Conservation (phyloP, 257 asterid species). For the Galeopsis tetrahit region DNA sequence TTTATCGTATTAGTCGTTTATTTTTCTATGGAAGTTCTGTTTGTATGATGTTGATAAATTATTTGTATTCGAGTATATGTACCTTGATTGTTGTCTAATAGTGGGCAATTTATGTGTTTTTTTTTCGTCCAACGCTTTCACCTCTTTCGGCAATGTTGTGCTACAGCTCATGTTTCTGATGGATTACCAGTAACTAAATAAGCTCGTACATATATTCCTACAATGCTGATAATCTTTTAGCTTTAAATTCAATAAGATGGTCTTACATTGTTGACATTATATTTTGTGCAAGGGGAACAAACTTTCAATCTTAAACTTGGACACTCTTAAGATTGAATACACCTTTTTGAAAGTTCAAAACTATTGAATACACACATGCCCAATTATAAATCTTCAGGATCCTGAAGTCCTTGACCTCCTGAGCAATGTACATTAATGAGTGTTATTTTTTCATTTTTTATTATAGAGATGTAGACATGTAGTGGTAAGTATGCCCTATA, state of each 20-base stretch:
- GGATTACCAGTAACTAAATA: neutral
- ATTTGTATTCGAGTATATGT: neutral
- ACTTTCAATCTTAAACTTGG: constrained; percentile 21
- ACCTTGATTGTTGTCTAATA: neutral
- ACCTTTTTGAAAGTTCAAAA: constrained; percentile 16
- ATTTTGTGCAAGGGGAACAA: constrained; percentile 1
- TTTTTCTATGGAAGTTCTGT: neutral
- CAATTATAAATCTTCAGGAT: neutral
- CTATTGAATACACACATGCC: neutral
- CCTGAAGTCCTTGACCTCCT: constrained; percentile 17
- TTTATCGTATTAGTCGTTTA: neutral
- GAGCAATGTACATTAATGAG: constrained; percentile 13
- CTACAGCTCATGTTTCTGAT: neutral
- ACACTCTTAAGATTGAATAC: constrained; percentile 13
- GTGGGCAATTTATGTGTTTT: neutral
- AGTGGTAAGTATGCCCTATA: neutral
- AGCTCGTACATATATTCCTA: neutral
- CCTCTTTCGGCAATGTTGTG: neutral
- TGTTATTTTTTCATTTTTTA: neutral
- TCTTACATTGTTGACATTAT: constrained; percentile 21
- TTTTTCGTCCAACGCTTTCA: neutral
- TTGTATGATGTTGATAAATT: constrained; percentile 19
- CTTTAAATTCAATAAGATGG: neutral
- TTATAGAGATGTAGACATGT: constrained; percentile 1
- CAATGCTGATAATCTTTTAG: neutral